Base-by-base conservation (phyloP, 371 early-diverging fungal species). In the Syncephalastrum sp. region DNA sequence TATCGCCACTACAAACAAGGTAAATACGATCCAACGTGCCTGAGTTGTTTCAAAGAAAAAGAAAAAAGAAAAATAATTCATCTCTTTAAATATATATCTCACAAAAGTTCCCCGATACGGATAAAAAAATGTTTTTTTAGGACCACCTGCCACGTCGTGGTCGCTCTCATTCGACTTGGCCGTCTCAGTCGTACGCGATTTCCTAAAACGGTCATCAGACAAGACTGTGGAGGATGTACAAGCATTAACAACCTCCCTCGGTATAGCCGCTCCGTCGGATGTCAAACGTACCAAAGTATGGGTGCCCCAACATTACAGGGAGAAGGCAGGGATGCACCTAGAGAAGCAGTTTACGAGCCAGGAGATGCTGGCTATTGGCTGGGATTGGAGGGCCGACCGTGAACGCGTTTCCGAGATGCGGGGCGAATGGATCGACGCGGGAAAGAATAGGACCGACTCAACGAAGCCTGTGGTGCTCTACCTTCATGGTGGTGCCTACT, bases 401-500 rank as follows among this genome's bases (percentile, higher is more conserved):
- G 53, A 62, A 1, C 53, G 56, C 3, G 63, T 56, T 6, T 33
- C 62, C 2, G 62, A 60, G 7, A 42, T 78, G 2, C 55, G 59
- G 21, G 75, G 79, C 7, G 79, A 75, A 59, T 78, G 79, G 79
- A 15, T 77, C 42, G 14, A 58, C 38, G 25, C 44, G 29, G 43
- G 15, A 5, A 10, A 55, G 13, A 7, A 54, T 12, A 29, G 42
- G 19, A 71, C 57, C 41, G 67, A 65, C 13, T 59, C 70, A 25
- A 68, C 70, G 17, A 51, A 33, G 38, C 38, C 38, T 33, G 38
- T 33, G 38, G 38, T 72, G 3, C 43, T 78, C 3, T 92, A 88
- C 56, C 51, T 87, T 27, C 91, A 92, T 59, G 93, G 93, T 41
- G 91, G 91, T 8, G 90, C 82, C 5, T 90, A 86, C 65, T 76